A percentile compares a stretch with the other conserved stretches of the same genome.
phyloP scores from a whole-genome alignment of 495 filamentous ascomycete species.

The Acidiella bohemica region DNA sequence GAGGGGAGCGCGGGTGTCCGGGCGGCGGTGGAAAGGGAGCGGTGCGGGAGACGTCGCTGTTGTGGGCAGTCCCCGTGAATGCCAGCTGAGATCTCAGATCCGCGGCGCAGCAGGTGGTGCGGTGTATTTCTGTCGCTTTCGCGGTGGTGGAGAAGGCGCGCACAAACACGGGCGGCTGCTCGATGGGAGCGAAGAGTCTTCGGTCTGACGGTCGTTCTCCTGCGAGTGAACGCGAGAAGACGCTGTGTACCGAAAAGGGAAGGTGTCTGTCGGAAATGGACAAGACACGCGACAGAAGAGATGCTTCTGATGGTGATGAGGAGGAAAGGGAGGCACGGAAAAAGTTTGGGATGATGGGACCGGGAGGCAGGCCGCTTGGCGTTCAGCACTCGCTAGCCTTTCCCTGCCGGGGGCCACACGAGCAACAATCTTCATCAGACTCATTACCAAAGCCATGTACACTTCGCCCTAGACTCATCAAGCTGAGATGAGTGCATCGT shows the following conservation, averaged over 20 bases:
- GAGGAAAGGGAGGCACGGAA: not conserved
- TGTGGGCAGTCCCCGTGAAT: constrained; percentile 4
- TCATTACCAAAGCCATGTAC: no score
- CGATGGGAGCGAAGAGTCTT: constrained; percentile 8
- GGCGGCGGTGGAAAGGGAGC: not conserved
- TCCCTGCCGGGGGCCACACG: not conserved
- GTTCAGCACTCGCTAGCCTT: no score
- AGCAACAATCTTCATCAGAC: no score
- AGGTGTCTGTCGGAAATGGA: constrained; percentile 7
- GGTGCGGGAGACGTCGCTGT: not conserved
- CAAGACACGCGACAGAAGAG: constrained; percentile 14
- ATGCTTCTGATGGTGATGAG: constrained; percentile 1
- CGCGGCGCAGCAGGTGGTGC: constrained; percentile 19
- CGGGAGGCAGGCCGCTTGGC: no score
- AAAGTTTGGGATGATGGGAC: not conserved
- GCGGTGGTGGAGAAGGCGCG: constrained; percentile 8
- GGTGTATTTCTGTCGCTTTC: not conserved
- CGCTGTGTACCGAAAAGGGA: not conserved
- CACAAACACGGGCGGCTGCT: constrained; percentile 2
- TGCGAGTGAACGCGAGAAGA: constrained; percentile 13
- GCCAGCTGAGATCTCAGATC: constrained; percentile 38
- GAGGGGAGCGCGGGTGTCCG: constrained; percentile 1
- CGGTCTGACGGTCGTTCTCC: constrained; percentile 3
- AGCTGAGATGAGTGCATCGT: no score
- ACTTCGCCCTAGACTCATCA: no score